Base-by-base conservation (phyloP, 176 grass and related monocot species). In the Oropetium thomaeum region DNA sequence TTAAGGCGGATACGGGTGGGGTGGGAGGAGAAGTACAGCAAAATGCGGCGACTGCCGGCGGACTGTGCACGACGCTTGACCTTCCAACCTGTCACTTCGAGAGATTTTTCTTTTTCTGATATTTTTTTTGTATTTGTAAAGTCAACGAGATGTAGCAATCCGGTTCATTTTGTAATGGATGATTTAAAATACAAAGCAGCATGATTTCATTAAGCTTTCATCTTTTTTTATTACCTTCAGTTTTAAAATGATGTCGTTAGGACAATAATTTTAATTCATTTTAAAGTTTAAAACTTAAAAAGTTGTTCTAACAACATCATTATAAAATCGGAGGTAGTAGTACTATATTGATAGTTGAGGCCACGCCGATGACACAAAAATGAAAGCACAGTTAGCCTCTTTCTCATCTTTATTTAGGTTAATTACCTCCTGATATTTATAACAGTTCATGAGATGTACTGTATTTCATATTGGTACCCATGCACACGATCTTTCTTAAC, bases 1-100 rank as follows among this genome's bases (percentile, higher is more conserved):
- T 79, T 82, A 62, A 32, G 61, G 60, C 64, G 51, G 76, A 23
- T 59, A 58, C 5, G 52, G 15, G 23, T 17, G 47, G 52, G 15
- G 23, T 17, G 47, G 3, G 39, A 1, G n/a, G 26, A 2, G 30
- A 13, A 15, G 38, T 55, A n/a, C 20, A 55, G 52, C 22, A 19
- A 26, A 27, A 9, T 5, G 26, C 20, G 4, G 20, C n/a, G n/a
- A 27, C 27, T 20, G 61, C 49, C 8, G 38, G 31, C 17, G 35
- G 22, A 9, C 23, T 57, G 53, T 53, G 51, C n/a, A 23, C 53
- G 53, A 27, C 53, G 5, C 20, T 41, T 20, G 16, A 31, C 26
- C 66, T 49, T 70, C 43, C 43, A 44, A 70, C 43, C 43, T 45
- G 5, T 38, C 27, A 5, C 8, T 8, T 8, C 8, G 15, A 2